A percentile compares a stretch with the other conserved stretches of the same genome.
These are phyloP conservation scores for Panicum virgatum DNA, from an alignment of 202 grass and related monocot species.

Conservation along the genomic window DNA sequence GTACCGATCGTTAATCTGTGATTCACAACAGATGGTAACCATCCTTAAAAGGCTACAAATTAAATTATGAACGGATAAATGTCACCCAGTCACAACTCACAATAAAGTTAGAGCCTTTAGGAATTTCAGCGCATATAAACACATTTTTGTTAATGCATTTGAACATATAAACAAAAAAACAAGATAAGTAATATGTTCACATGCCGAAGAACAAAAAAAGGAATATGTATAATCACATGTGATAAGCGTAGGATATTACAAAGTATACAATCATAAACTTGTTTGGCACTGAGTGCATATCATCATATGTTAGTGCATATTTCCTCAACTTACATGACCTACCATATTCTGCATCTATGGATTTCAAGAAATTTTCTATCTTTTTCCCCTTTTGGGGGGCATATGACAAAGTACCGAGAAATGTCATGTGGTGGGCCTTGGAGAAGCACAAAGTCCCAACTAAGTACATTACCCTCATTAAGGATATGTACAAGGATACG, in stretches of 20 bases:
- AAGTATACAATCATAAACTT: neutral
- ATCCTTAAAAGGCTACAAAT: conserved; percentile 20
- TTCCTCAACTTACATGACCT: neutral
- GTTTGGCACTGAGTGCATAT: neutral
- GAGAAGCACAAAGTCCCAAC: no score
- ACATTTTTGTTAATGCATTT: neutral
- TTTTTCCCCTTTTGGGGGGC: no score
- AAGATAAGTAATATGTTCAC: neutral
- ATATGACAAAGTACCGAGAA: no score
- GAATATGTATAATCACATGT: neutral
- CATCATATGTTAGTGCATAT: neutral
- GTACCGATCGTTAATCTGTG: conserved; percentile 97
- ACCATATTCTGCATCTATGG: neutral
- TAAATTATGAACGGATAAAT: conserved; percentile 11
- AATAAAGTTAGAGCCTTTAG: conserved; percentile 12
- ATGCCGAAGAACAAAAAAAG: neutral
- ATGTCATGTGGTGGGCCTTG: no score
- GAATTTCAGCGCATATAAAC: neutral
- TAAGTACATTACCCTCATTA: no score
- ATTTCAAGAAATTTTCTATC: neutral
- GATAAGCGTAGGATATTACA: neutral
- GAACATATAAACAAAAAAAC: neutral
- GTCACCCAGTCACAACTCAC: neutral
- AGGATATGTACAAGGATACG: no score
- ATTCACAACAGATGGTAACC: conserved; percentile 36